Evolutionary conservation across 208 protist genomes (phyloP).

Genomic region (Tritrichomonas foetus): DNA sequence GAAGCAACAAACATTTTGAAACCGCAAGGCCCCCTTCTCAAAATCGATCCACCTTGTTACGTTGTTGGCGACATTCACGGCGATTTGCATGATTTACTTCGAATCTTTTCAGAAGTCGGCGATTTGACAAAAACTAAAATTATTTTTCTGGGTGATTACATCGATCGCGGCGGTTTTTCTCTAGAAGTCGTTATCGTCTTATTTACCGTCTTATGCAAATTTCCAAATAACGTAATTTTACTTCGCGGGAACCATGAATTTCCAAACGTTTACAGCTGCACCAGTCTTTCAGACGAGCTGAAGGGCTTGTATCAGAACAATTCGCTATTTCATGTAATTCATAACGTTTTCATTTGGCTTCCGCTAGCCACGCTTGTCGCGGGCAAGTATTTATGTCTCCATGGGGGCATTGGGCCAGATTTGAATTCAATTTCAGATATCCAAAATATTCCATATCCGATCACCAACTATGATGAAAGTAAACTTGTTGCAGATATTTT

Average conservation of each 20-base stretch:
- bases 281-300: constrained; percentile 50
- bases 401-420: constrained; percentile 72
- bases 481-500: constrained; percentile 51
- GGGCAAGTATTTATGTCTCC: constrained; percentile 45
- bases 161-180: constrained; percentile 15
- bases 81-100: too few species aligned
- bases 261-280: constrained; percentile 82
- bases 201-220: constrained; percentile 76
- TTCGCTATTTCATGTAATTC: constrained; percentile 65
- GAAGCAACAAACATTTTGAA: too few species aligned
- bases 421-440: constrained; percentile 68
- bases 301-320: constrained; percentile 60
- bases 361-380: constrained; percentile 66
- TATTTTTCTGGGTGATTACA: too few species aligned
- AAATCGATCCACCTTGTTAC: too few species aligned
- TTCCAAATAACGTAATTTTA: constrained; percentile 83
- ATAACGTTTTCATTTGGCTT: constrained; percentile 69
- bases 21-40: too few species aligned
- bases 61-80: too few species aligned
- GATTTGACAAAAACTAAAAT: too few species aligned
- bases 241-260: constrained; percentile 95
- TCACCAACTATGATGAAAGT: background rate
- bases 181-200: constrained; percentile 81
- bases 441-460: constrained; percentile 63
- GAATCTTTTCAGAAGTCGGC: too few species aligned